phyloP scores from a whole-genome alignment of 1,284 basidiomycete species.

The Sporisorium graminicola region DNA sequence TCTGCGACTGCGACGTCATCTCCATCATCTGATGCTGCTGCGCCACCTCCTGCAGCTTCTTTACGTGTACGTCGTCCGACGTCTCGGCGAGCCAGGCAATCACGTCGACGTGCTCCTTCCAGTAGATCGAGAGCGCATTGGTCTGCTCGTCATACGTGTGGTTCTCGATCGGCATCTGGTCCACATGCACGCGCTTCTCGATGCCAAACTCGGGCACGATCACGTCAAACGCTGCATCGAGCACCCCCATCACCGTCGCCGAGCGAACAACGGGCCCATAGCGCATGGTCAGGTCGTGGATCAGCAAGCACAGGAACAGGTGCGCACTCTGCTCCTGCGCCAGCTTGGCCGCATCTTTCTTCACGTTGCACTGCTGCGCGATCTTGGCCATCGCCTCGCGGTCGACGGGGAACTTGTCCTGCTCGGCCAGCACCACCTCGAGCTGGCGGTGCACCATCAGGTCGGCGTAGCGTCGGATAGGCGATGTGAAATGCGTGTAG shows the following conservation, averaged over 20 bases:
- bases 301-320: conserved; percentile 91
- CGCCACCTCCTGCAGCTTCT: conserved; percentile 55
- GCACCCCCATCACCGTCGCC: conserved; percentile 90
- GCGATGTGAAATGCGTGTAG: conserved; percentile 92
- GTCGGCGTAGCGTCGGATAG: conserved; percentile 81
- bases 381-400: conserved; percentile 96
- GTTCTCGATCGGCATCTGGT: conserved; percentile 91
- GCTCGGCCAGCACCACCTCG: conserved; percentile 80
- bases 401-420: conserved; percentile 94
- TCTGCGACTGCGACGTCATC: conserved; percentile 59
- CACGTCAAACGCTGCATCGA: conserved; percentile 96
- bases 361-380: conserved; percentile 81
- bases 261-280: conserved; percentile 90
- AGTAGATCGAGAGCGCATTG: conserved; percentile 87
- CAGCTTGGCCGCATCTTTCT: conserved; percentile 86
- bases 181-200: conserved; percentile 97
- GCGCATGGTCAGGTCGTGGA: conserved; percentile 89
- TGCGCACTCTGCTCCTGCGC: conserved; percentile 97
- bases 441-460: conserved; percentile 96
- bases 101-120: conserved; percentile 77
- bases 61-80: conserved; percentile 76
- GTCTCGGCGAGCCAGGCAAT: conserved; percentile 93
- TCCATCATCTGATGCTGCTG: conserved; percentile 59
- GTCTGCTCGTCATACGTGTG: conserved; percentile 93
- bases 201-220: conserved; percentile 92